These are phyloP conservation scores for Yamadazyma kitorensis DNA, from an alignment of 805 yeast genomes.

Conservation along the genomic window DNA sequence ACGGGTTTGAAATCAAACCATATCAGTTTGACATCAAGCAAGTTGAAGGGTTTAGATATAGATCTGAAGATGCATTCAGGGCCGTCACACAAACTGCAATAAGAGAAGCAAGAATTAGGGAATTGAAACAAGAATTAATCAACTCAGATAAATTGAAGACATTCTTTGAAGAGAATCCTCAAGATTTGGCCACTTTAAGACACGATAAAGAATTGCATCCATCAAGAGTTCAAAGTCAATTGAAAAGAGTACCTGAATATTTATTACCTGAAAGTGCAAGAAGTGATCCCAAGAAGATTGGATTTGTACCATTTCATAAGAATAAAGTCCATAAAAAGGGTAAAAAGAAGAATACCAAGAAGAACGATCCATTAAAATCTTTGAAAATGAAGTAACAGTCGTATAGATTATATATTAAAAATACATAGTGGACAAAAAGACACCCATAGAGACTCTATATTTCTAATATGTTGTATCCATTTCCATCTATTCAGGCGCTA, in stretches of 20 bases:
- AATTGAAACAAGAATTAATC: constrained; percentile 80
- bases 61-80: constrained; percentile 96
- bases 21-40: constrained; percentile 89
- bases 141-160: constrained; percentile 88
- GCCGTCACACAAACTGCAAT: constrained; percentile 87
- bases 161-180: constrained; percentile 96
- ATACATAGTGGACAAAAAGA: too few species aligned
- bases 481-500: too few species aligned
- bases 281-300: constrained; percentile 49
- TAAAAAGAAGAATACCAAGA: constrained; percentile 34
- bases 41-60: constrained; percentile 91
- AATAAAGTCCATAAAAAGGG: constrained; percentile 44
- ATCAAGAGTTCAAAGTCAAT: constrained; percentile 74
- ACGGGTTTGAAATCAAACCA: constrained; percentile 76
- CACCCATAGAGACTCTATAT: too few species aligned
- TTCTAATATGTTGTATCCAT: too few species aligned
- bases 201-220: constrained; percentile 90
- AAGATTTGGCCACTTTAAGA: constrained; percentile 81
- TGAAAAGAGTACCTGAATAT: constrained; percentile 91
- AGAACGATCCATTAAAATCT: constrained; percentile 64
- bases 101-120: constrained; percentile 90
- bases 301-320: constrained; percentile 73
- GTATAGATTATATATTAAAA: background rate
- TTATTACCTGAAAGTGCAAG: constrained; percentile 79
- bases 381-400: constrained; percentile 19